phyloP scores from a whole-genome alignment of 2,329 filamentous ascomycete genomes.

The Ophiostoma quercus region DNA sequence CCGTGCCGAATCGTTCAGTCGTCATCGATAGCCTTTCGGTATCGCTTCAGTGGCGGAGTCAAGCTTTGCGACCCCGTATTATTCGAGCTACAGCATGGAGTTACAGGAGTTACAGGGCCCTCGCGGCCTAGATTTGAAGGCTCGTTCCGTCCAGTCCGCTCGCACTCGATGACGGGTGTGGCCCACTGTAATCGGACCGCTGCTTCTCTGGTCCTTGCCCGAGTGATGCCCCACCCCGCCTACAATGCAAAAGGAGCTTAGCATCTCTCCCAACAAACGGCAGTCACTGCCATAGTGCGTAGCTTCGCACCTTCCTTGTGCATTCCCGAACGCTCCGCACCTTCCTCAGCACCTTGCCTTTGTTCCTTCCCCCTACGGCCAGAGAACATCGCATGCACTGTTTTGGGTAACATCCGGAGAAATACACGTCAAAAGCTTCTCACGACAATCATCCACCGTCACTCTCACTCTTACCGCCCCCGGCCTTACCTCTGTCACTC shows the following conservation, averaged over 20 bases:
- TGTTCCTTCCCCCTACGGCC: background rate
- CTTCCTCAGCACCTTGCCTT: background rate
- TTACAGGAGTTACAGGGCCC: background rate
- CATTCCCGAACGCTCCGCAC: constrained; percentile 4
- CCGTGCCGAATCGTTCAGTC: background rate
- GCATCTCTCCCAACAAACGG: constrained; percentile 1
- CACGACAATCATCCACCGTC: background rate
- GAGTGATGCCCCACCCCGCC: constrained; percentile 1
- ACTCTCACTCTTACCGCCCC: background rate
- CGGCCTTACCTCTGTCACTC: background rate
- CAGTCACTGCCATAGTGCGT: constrained; percentile 4
- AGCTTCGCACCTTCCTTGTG: constrained; percentile 1
- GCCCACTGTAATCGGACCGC: constrained; percentile 9
- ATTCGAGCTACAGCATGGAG: no score
- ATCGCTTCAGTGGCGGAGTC: background rate
- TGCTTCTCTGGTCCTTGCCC: background rate
- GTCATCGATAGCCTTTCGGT: background rate
- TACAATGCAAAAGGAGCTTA: constrained; percentile 4
- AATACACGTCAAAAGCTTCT: background rate
- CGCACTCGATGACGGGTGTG: background rate
- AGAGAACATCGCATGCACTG: background rate
- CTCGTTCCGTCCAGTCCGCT: background rate
- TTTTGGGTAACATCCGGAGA: constrained; percentile 1
- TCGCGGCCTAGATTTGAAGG: background rate
- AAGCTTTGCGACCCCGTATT: background rate